These are phyloP conservation scores for Cytospora paraplurivora DNA, from an alignment of 2,329 filamentous ascomycete genomes.

Conservation along the genomic window DNA sequence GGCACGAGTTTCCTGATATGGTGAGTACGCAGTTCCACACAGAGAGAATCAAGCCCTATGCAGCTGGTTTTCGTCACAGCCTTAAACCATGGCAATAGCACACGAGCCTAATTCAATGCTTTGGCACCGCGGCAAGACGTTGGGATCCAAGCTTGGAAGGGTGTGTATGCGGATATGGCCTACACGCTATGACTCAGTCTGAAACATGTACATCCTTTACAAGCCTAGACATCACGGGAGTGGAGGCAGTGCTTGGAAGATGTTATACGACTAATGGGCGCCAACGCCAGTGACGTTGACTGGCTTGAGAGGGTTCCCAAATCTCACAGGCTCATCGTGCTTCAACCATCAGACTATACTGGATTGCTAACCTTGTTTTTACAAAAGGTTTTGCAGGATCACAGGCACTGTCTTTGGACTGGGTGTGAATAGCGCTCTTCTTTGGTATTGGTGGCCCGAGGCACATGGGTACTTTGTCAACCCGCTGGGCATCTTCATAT, in stretches of 20 bases:
- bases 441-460: constrained; percentile 56
- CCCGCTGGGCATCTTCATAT: constrained; percentile 46
- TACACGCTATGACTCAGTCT: too few species aligned
- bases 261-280: too few species aligned
- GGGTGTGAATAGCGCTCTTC: constrained; percentile 41
- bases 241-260: too few species aligned
- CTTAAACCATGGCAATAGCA: too few species aligned
- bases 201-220: too few species aligned
- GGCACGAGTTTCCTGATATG: constrained; percentile 52
- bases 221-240: too few species aligned
- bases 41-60: background rate
- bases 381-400: constrained; percentile 45
- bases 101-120: too few species aligned
- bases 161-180: too few species aligned
- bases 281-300: background rate
- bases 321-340: background rate
- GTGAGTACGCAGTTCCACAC: constrained; percentile 39
- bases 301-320: background rate
- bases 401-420: constrained; percentile 47
- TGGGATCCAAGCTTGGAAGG: too few species aligned
- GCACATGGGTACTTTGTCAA: constrained; percentile 50
- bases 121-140: too few species aligned
- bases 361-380: constrained; percentile 8
- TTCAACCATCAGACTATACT: background rate
- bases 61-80: background rate